A percentile compares a stretch with the other conserved stretches of the same genome.
Evolutionary conservation across 2,329 filamentous ascomycete genomes (phyloP).

Genomic region (Penicillium aurantiogriseum): DNA sequence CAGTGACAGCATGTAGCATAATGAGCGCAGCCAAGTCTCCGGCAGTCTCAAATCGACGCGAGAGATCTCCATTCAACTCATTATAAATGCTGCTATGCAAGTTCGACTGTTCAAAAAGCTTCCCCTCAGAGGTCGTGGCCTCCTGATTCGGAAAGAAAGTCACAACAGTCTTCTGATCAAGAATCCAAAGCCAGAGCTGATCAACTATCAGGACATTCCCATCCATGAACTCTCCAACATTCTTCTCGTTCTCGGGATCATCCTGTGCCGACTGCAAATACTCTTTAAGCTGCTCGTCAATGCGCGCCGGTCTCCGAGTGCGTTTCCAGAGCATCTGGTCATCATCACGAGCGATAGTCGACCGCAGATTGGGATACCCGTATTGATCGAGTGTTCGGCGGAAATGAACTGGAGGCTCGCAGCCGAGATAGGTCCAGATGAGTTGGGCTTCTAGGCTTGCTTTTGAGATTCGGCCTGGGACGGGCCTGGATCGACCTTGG

Average conservation of each 20-base stretch:
- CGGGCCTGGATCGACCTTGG: constrained; percentile 57
- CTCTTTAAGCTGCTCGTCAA: constrained; percentile 44
- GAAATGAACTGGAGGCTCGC: constrained; percentile 61
- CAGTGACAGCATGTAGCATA: constrained; percentile 61
- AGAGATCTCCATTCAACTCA: constrained; percentile 64
- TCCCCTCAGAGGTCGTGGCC: constrained; percentile 34
- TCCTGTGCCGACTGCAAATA: constrained; percentile 33
- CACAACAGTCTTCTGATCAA: constrained; percentile 36
- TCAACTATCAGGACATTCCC: constrained; percentile 64
- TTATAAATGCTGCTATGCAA: constrained; percentile 64
- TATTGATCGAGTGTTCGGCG: constrained; percentile 64
- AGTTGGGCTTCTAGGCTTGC: constrained; percentile 58
- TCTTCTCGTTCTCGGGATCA: constrained; percentile 12
- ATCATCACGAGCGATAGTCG: constrained; percentile 61
- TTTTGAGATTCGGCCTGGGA: constrained; percentile 55
- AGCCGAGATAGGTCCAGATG: constrained; percentile 62
- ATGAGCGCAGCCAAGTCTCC: constrained; percentile 63
- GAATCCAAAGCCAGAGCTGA: constrained; percentile 59
- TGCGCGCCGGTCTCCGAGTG: constrained; percentile 53
- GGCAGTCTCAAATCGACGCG: constrained; percentile 60
- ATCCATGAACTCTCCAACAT: constrained; percentile 26
- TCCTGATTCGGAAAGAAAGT: constrained; percentile 38
- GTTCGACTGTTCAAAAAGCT: constrained; percentile 52
- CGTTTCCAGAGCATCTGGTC: constrained; percentile 67
- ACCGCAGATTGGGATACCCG: constrained; percentile 60